Evolutionary conservation across 345 rosid genomes (phyloP).

Genomic region (Pistacia vera): DNA sequence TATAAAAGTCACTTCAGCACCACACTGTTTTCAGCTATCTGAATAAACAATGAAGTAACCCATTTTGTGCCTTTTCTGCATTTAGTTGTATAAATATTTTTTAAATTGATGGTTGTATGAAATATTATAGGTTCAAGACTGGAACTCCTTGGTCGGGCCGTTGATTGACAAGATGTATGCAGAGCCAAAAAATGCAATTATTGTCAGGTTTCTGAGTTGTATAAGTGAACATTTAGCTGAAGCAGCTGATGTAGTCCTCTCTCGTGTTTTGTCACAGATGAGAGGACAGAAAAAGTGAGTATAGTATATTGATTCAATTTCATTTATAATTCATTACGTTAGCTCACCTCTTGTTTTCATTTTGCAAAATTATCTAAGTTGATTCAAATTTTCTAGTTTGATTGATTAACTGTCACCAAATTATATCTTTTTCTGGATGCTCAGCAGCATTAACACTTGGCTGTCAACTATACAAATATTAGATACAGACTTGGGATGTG

Average conservation of each 20-base stretch:
- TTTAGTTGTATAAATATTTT: constrained; percentile 8
- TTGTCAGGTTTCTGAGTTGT: constrained; percentile 74
- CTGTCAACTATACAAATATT: neutral
- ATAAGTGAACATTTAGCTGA: constrained; percentile 70
- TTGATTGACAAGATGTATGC: constrained; percentile 82
- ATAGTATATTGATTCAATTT: neutral
- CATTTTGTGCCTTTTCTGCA: neutral
- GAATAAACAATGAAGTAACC: no score
- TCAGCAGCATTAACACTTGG: neutral
- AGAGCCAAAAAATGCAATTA: constrained; percentile 84
- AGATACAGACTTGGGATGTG: neutral
- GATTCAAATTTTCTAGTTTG: neutral
- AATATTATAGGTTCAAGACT: constrained; percentile 65
- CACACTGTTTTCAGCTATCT: no score
- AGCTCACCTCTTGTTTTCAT: neutral
- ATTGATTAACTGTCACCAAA: neutral
- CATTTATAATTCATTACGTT: neutral
- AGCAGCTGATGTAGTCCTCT: constrained; percentile 56
- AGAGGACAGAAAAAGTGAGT: constrained; percentile 63
- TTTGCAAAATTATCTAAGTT: neutral
- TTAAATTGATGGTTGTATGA: constrained; percentile 20
- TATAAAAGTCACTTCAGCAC: no score
- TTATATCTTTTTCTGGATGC: neutral
- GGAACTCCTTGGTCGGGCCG: constrained; percentile 62
- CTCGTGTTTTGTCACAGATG: constrained; percentile 58